phyloP scores from a whole-genome alignment of 768 basidiomycete species.

The Leccinum arenicola region DNA sequence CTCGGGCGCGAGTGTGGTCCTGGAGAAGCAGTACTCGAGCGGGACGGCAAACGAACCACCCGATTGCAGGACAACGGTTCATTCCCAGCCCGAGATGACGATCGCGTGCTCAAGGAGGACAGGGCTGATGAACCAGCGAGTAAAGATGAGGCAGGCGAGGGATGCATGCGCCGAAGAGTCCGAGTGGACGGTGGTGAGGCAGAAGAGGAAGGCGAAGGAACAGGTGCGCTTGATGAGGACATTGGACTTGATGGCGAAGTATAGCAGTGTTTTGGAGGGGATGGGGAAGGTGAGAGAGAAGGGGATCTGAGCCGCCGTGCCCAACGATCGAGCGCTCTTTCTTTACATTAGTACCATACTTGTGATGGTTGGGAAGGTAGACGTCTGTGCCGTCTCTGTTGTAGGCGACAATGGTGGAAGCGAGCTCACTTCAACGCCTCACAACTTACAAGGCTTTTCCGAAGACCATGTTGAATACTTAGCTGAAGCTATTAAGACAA shows the following conservation, averaged over 20 bases:
- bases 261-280: too few relatives aligned
- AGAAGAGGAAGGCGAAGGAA: constrained; percentile 64
- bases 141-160: constrained; percentile 69
- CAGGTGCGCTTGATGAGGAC: constrained; percentile 84
- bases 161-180: constrained; percentile 58
- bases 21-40: constrained; percentile 51
- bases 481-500: too few relatives aligned
- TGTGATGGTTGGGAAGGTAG: too few relatives aligned
- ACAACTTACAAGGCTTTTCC: too few relatives aligned
- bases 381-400: too few relatives aligned
- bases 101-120: constrained; percentile 66
- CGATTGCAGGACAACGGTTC: constrained; percentile 57
- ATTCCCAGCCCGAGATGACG: constrained; percentile 70
- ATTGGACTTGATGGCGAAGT: constrained; percentile 81
- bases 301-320: too few relatives aligned
- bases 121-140: constrained; percentile 87
- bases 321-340: too few relatives aligned
- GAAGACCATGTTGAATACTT: too few relatives aligned
- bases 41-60: constrained; percentile 56
- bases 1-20: constrained; percentile 46
- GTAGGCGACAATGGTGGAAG: too few relatives aligned
- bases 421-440: too few relatives aligned
- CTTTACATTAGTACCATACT: too few relatives aligned
- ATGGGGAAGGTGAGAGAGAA: too few relatives aligned
- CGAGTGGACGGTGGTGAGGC: constrained; percentile 49